phyloP scores from a whole-genome alignment of 129 eudicot species.

The Scalesia atractyloides region DNA sequence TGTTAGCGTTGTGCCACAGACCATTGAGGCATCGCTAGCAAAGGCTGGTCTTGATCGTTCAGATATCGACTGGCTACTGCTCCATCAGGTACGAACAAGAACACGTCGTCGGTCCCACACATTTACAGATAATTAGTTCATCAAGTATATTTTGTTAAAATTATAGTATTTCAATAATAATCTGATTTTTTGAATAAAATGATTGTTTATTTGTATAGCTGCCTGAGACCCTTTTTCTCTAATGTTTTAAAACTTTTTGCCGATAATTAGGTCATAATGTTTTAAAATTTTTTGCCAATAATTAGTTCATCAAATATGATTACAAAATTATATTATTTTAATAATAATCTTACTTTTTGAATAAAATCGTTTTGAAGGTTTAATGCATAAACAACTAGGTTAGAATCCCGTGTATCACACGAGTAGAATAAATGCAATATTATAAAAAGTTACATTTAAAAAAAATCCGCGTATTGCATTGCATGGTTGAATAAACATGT shows the following conservation, averaged over 20 bases:
- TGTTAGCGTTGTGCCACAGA: constrained; percentile 78
- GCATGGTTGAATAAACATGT: too few relatives aligned
- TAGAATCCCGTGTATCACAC: too few relatives aligned
- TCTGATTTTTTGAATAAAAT: too few relatives aligned
- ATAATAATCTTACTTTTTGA: too few relatives aligned
- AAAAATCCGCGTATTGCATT: too few relatives aligned
- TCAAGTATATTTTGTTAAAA: not conserved
- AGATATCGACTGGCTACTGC: constrained; percentile 81
- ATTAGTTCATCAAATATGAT: not conserved
- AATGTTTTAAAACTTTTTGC: not conserved
- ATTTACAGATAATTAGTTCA: not conserved
- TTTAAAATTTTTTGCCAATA: not conserved
- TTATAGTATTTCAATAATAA: too few relatives aligned
- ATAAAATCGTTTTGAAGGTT: too few relatives aligned
- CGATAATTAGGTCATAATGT: not conserved
- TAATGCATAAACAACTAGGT: too few relatives aligned
- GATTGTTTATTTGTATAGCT: not conserved
- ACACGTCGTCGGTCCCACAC: not conserved
- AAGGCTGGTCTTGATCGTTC: constrained; percentile 77
- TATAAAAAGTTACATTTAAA: too few relatives aligned
- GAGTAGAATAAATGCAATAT: too few relatives aligned
- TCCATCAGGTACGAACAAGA: constrained; percentile 72
- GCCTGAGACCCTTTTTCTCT: too few relatives aligned
- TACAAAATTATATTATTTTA: not conserved
- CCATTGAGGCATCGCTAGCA: constrained; percentile 67